Conservation (phyloP, 306 rosid genomes). For the Quercus dentata region DNA sequence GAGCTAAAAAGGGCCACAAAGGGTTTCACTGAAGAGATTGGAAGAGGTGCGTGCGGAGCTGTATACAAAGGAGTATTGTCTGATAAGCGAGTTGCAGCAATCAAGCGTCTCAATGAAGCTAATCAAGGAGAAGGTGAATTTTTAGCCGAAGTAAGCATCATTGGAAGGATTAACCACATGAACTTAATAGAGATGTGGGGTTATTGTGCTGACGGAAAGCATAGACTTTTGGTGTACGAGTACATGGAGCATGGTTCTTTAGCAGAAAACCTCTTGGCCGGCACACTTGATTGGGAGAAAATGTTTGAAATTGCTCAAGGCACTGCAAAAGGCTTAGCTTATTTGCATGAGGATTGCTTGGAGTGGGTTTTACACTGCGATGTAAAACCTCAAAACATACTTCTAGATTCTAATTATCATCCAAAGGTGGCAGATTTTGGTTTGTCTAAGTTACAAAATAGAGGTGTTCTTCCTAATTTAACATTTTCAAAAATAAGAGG, state of each 20-base stretch:
- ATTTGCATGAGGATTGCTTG: slow-evolving; percentile 65
- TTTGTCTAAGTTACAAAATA: slow-evolving; percentile 41
- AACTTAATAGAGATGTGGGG: slow-evolving; percentile 33
- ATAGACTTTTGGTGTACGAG: slow-evolving; percentile 54
- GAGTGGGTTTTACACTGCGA: slow-evolving; percentile 80
- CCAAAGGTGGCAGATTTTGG: slow-evolving; percentile 75
- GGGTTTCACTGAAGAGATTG: slow-evolving; percentile 51
- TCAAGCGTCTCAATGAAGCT: slow-evolving; percentile 40
- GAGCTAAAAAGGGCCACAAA: slow-evolving; percentile 48
- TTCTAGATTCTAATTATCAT: slow-evolving; percentile 35
- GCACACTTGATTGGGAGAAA: slow-evolving; percentile 37
- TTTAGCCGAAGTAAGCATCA: slow-evolving; percentile 11
- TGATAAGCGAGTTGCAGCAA: slow-evolving; percentile 42
- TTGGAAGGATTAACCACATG: too few relatives aligned
- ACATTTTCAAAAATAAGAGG: slow-evolving; percentile 49
- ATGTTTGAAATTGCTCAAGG: slow-evolving; percentile 56
- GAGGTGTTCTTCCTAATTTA: slow-evolving; percentile 26
- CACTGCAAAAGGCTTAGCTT: slow-evolving; percentile 51
- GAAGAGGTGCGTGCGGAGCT: slow-evolving; percentile 49
- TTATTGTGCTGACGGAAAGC: slow-evolving; percentile 52
- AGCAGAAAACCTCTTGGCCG: slow-evolving; percentile 23
- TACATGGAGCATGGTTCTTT: slow-evolving; percentile 51
- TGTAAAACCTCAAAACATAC: slow-evolving; percentile 67
- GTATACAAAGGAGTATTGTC: slow-evolving; percentile 6
- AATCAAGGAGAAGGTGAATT: slow-evolving; percentile 57